A percentile compares a stretch with the other conserved stretches of the same genome.
phyloP scores from a whole-genome alignment of 2,329 filamentous ascomycete genomes.

The Colletotrichum lupini region DNA sequence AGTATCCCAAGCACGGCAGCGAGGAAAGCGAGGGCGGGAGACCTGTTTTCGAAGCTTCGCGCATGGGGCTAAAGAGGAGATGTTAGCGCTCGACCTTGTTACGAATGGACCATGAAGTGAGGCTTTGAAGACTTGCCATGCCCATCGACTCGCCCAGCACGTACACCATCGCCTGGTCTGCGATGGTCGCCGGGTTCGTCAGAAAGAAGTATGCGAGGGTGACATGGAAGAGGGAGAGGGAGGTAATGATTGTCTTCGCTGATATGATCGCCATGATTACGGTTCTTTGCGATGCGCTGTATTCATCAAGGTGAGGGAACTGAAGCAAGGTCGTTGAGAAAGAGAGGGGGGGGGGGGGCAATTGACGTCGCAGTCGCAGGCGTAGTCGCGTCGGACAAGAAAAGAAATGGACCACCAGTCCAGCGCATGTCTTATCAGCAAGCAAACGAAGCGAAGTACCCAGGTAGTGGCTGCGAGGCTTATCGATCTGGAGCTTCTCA shows the following conservation, averaged over 20 bases:
- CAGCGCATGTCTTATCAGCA: conserved; percentile 28
- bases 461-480: conserved; percentile 5
- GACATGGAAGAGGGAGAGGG: conserved; percentile 85
- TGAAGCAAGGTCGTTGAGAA: not conserved
- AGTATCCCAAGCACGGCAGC: conserved; percentile 72
- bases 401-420: not conserved
- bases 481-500: conserved; percentile 31
- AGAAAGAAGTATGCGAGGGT: conserved; percentile 87
- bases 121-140: conserved; percentile 67
- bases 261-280: conserved; percentile 82
- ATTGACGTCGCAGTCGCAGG: not conserved
- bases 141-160: conserved; percentile 86
- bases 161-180: conserved; percentile 83
- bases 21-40: conserved; percentile 79
- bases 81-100: not conserved
- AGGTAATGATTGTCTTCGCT: conserved; percentile 82
- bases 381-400: conserved; percentile 15
- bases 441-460: not conserved
- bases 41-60: conserved; percentile 74
- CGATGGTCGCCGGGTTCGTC: conserved; percentile 75
- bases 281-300: not conserved
- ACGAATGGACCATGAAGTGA: not conserved
- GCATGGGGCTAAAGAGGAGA: conserved; percentile 65
- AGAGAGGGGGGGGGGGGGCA: not conserved
- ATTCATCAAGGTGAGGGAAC: not conserved